phyloP scores from a whole-genome alignment of 2,329 filamentous ascomycete genomes.

The Cadophora sp. region DNA sequence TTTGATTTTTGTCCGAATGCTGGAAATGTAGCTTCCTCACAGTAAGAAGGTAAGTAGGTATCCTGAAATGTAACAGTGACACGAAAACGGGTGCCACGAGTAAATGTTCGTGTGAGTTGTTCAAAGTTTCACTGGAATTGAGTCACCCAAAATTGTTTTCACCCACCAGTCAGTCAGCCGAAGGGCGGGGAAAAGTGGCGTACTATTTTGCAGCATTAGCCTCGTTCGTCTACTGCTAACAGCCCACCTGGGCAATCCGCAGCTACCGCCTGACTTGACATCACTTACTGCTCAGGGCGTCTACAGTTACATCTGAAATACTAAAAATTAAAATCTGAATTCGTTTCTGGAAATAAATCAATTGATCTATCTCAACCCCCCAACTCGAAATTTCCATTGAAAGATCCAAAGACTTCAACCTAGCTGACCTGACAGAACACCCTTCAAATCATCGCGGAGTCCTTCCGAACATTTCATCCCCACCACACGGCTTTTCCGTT shows the following conservation, averaged over 20 bases:
- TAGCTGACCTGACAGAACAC: not conserved
- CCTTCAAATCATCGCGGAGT: not conserved
- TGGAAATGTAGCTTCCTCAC: not conserved
- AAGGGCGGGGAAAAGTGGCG: not conserved
- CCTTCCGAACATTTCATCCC: conserved; percentile 1
- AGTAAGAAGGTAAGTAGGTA: not conserved
- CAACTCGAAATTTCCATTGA: too few relatives aligned
- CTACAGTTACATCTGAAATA: too few relatives aligned
- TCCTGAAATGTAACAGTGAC: not conserved
- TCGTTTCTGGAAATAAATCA: too few relatives aligned
- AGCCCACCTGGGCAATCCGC: not conserved
- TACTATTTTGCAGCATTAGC: not conserved
- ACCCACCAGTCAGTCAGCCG: not conserved
- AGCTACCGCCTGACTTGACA: not conserved
- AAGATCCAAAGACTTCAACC: too few relatives aligned
- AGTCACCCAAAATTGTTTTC: conserved; percentile 13
- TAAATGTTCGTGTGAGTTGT: conserved; percentile 6
- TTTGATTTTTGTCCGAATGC: not conserved
- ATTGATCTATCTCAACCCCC: not conserved
- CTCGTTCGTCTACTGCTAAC: too few relatives aligned
- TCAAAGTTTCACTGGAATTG: conserved; percentile 7
- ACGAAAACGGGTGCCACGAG: not conserved
- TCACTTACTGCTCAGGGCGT: not conserved
- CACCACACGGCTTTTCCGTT: conserved; percentile 4
- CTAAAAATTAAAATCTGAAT: too few relatives aligned